A percentile compares a stretch with the other conserved stretches of the same genome.
Evolutionary conservation across 768 basidiomycete species (phyloP).

Genomic region (Auriscalpium orientale): DNA sequence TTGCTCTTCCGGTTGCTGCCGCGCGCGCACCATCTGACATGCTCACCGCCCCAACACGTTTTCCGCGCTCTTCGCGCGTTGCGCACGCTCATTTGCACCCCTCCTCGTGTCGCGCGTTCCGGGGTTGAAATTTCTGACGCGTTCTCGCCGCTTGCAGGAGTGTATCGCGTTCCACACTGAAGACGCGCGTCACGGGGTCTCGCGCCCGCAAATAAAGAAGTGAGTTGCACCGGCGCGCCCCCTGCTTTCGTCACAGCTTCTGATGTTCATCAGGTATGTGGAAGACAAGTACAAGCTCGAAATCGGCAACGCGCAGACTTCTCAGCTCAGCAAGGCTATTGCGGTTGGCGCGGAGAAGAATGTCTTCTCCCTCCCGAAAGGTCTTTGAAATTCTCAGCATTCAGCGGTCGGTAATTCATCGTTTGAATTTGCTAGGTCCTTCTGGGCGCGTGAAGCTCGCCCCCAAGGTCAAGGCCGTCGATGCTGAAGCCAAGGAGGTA

Average conservation of each 20-base stretch:
- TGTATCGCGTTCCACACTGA: constrained; percentile 69
- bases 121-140: constrained; percentile 10
- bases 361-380: constrained; percentile 84
- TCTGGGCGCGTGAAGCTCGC: constrained; percentile 62
- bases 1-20: constrained; percentile 28
- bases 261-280: constrained; percentile 51
- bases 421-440: constrained; percentile 23
- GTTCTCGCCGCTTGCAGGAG: constrained; percentile 44
- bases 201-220: constrained; percentile 92
- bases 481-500: constrained; percentile 50
- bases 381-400: constrained; percentile 28
- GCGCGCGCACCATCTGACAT: constrained; percentile 20
- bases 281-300: constrained; percentile 77
- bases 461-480: constrained; percentile 49
- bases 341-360: constrained; percentile 75
- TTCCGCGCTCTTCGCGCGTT: constrained; percentile 10
- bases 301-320: constrained; percentile 70
- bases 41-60: constrained; percentile 14
- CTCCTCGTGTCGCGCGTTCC: constrained; percentile 2
- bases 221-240: constrained; percentile 28
- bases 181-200: constrained; percentile 77
- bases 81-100: neutral
- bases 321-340: constrained; percentile 77
- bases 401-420: neutral
- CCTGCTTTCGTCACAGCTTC: neutral